Base-by-base conservation (phyloP, 169 alveolate species). In the Babesia gibsoni region DNA sequence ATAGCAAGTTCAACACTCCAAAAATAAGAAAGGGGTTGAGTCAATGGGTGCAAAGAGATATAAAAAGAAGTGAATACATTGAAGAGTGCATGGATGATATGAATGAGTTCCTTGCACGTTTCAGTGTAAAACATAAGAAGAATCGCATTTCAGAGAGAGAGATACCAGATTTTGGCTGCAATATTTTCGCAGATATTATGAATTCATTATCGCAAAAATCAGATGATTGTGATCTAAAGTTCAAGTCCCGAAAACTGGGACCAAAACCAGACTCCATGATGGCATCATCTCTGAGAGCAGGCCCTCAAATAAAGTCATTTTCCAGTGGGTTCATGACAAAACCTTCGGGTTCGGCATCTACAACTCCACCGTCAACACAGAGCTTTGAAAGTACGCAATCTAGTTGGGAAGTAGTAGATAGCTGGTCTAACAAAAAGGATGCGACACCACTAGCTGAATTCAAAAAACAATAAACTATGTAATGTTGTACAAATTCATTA, bases 1-100 rank as follows among this genome's bases (percentile, higher is more conserved):
- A 96, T 78, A 83, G 88, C 57, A 84, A 98, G 52, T 96, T 84
- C 82, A 66, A 78, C 27, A 65, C 78, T 32, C 52, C 74, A 52
- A 83, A 89, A 33, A 82, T 94, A 32, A 78, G 77, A 41, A 78
- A 67, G 22, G 68, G 89, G 29, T 84, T 94, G 53, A 91, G 97
- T 41, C 77, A 84, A 50, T 95, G 98, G 98, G 92, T 91, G 43
- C 22, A 39, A 49, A 37, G 67, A 45, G 25, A 45, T 54, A 33
- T 83, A 52, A 29, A 84, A 27, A 33, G 57, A 23, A 52, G 29
- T 48, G 42, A 58, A 48, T 20, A n/a, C 52, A 79, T 69, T 36
- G 59, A 12, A 9, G 56, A 53, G 18, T 69, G 67, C 49, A 36
- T 3, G 27, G 36, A 32, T 23, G 70, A 41, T 25, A 25, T 79